A percentile compares a stretch with the other conserved stretches of the same genome.
Evolutionary conservation across 2,329 filamentous ascomycete species (phyloP).

Genomic region (Penicillium sp.): DNA sequence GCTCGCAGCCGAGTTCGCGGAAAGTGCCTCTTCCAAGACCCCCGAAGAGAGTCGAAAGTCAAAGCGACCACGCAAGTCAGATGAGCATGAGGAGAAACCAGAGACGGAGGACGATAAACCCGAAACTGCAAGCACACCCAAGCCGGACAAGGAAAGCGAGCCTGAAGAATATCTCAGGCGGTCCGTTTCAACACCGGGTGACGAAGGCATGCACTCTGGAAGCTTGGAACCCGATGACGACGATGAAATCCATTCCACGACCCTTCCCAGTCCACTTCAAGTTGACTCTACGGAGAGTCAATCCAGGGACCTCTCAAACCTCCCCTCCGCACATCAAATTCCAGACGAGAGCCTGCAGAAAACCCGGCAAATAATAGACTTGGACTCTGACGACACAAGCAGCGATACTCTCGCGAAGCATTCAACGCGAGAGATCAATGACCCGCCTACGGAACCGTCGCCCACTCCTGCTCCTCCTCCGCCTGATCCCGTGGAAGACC

Average conservation of each 20-base stretch:
- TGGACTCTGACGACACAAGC: background rate
- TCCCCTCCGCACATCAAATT: background rate
- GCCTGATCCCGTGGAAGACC: conserved; percentile 42
- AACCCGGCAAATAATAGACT: background rate
- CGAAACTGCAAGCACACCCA: background rate
- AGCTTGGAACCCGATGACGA: background rate
- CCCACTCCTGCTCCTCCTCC: conserved; percentile 3
- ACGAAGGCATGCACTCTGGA: background rate
- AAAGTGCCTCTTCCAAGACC: conserved; percentile 10
- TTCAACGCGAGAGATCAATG: background rate
- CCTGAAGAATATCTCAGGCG: conserved; percentile 1
- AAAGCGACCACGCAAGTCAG: conserved; percentile 4
- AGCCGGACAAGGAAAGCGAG: background rate
- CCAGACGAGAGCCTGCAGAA: background rate
- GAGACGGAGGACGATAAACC: conserved; percentile 15
- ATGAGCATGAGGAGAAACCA: background rate
- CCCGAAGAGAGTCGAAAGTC: conserved; percentile 10
- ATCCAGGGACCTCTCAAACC: background rate
- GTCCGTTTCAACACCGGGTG: background rate
- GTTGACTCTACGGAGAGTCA: background rate
- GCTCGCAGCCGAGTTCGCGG: conserved; percentile 12
- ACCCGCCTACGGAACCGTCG: background rate
- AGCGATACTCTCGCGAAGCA: background rate
- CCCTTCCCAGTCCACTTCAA: background rate
- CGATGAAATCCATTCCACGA: background rate